phyloP scores from a whole-genome alignment of 2,329 filamentous ascomycete species.

The Westerdykella sp. region DNA sequence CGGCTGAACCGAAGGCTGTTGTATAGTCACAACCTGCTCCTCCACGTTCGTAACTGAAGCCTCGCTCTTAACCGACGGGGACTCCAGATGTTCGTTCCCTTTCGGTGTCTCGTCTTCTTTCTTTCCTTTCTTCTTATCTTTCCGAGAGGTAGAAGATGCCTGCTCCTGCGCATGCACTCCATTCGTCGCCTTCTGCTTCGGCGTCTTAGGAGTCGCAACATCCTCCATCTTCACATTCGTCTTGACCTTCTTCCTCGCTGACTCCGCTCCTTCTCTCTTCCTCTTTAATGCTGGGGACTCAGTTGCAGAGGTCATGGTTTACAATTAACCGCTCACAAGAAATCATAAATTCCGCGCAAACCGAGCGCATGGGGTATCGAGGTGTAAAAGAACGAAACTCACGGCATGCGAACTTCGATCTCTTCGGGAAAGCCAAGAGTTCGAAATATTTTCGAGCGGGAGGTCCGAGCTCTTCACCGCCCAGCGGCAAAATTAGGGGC shows the following conservation, averaged over 20 bases:
- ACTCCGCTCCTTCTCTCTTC: constrained; percentile 24
- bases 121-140: constrained; percentile 9
- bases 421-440: constrained; percentile 6
- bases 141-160: constrained; percentile 5
- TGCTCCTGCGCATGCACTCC: constrained; percentile 5
- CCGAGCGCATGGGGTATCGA: background rate
- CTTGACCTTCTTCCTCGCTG: constrained; percentile 25
- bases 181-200: constrained; percentile 4
- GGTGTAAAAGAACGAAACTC: background rate
- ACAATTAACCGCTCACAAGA: background rate
- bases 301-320: constrained; percentile 19
- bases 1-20: background rate
- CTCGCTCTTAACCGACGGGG: background rate
- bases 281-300: constrained; percentile 23
- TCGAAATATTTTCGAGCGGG: constrained; percentile 21
- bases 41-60: background rate
- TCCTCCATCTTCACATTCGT: constrained; percentile 11
- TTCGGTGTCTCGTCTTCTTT: background rate
- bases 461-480: constrained; percentile 31
- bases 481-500: constrained; percentile 9
- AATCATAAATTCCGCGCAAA: background rate
- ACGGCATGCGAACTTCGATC: background rate
- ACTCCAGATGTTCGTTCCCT: background rate
- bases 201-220: constrained; percentile 6
- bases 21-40: background rate